Conservation (phyloP, 441 rosid species). For the Bocquillonia castaneifolia region DNA sequence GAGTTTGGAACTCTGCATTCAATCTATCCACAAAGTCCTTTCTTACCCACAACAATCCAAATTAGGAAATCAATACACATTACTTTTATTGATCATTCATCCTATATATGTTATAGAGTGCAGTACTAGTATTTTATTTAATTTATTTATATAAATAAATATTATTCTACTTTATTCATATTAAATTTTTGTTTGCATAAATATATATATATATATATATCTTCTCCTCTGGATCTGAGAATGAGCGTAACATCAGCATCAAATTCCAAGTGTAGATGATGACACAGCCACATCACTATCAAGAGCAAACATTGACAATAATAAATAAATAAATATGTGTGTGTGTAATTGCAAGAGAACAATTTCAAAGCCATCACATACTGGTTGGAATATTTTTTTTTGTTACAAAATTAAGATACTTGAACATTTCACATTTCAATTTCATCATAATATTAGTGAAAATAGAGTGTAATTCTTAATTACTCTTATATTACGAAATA, state of each 20-base stretch:
- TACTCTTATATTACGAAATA: too few species aligned
- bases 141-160: too few species aligned
- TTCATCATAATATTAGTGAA: too few species aligned
- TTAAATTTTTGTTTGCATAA: too few species aligned
- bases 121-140: background rate
- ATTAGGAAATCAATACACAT: constrained; percentile 2
- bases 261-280: background rate
- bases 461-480: too few species aligned
- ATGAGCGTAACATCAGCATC: background rate
- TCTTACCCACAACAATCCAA: constrained; percentile 8
- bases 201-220: too few species aligned
- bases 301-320: background rate
- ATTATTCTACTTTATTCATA: too few species aligned
- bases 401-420: too few species aligned
- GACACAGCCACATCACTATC: constrained; percentile 13
- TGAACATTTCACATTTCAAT: too few species aligned
- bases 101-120: background rate
- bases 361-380: background rate
- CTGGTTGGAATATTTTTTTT: background rate
- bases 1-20: constrained; percentile 9
- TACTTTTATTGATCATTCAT: background rate
- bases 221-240: constrained; percentile 1
- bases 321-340: too few species aligned
- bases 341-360: background rate
- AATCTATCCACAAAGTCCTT: background rate